Base-by-base conservation (phyloP, 1,139 yeast genomes). In the Geotrichum fermentans region DNA sequence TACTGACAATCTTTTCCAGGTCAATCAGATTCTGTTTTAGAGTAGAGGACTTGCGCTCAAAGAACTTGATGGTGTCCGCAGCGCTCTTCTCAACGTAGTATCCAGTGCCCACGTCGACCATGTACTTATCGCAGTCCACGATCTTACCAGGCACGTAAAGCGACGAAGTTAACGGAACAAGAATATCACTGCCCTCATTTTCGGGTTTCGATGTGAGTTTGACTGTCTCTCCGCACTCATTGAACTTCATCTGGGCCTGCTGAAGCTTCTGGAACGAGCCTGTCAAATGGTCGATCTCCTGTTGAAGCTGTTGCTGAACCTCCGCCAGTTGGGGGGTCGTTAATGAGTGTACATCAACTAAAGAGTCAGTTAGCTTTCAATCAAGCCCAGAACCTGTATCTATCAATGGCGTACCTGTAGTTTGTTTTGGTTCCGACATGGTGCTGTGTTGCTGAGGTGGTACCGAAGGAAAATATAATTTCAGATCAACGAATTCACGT, bases 81-180 rank as follows among this genome's bases (percentile, higher is more conserved):
- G 80, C 77, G 51, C 68, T 68, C 68, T 92, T 94, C 60, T 88
- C 96, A 28, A 89, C 94, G 63, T 78, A 92, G 66, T 92, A 92
- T 1, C 97, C 97, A 0, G 98, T 92, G 30, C 99, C 99, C 38
- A 92, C 83, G 63, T 92, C 99, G 16, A 94, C 96, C 68, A 92
- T 74, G 60, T 83, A 92, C 34, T 50, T 47, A 42, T 43, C 44
- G 24, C 39, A 43, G 74, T 73, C 50, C 78, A 74, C 55, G 37
- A 64, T 53, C 53, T 73, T 77, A 1, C 98, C 99, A 1, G 96
- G 96, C 24, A 92, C 84, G 60, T 94, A 92, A 41, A 92, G 72
- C 0, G 96, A 87, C 39, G 90, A 77, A 0, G 97, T 88, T 56
- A 94, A 73, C 5, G 99, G 98, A 0, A 94, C 88, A 56, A 92